phyloP scores from a whole-genome alignment of 2,329 filamentous ascomycete genomes.

The Cercospora sp. region DNA sequence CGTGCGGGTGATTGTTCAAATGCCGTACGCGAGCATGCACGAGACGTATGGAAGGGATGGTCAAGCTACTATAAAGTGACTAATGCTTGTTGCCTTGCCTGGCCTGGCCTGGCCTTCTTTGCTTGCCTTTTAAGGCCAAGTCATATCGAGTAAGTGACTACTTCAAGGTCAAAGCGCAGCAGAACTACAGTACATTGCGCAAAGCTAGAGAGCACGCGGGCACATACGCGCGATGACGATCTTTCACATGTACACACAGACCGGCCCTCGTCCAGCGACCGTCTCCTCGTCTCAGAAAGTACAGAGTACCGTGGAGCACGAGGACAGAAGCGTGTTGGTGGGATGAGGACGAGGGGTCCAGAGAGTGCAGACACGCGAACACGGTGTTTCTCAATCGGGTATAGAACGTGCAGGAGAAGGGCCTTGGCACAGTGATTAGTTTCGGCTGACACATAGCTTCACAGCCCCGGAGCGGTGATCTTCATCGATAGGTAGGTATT shows the following conservation, averaged over 20 bases:
- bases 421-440: neutral
- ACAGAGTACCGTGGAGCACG: neutral
- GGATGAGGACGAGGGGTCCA: neutral
- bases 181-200: neutral
- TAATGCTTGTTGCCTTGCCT: neutral
- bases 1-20: neutral
- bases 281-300: neutral
- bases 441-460: neutral
- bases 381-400: neutral
- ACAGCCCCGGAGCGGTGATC: neutral
- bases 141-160: conserved; percentile 1
- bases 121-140: neutral
- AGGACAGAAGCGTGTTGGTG: neutral
- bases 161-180: neutral
- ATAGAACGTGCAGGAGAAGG: neutral
- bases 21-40: neutral
- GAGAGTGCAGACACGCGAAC: neutral
- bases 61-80: neutral
- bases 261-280: neutral
- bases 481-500: neutral
- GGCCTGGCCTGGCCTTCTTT: neutral
- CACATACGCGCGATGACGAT: neutral
- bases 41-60: neutral
- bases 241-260: neutral
- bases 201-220: neutral